Percentiles rank a stretch among this genome's conserved stretches.
phyloP scores from a whole-genome alignment of 305 asterid species.

The Rubia peregrina region DNA sequence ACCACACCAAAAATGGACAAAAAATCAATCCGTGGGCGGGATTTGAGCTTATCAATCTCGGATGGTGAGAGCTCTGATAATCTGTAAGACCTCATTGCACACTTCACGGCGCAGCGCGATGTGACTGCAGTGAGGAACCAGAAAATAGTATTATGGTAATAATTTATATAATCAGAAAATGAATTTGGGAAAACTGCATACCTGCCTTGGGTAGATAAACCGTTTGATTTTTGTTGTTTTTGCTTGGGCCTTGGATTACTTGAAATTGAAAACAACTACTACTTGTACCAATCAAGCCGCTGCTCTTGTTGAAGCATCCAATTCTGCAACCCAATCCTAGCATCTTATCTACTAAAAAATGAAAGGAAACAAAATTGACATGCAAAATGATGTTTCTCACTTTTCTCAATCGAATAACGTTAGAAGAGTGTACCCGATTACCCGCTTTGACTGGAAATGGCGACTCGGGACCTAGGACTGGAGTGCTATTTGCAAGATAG shows the following conservation, averaged over 20 bases:
- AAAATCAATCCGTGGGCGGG: conserved; percentile 92
- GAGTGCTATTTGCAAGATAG: not conserved
- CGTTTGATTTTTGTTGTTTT: conserved; percentile 15
- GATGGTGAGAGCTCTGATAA: conserved; percentile 65
- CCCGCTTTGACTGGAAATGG: not conserved
- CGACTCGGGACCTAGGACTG: not conserved
- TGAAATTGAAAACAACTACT: conserved; percentile 14
- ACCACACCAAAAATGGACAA: conserved; percentile 72
- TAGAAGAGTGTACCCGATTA: not conserved
- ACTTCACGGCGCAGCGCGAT: conserved; percentile 34
- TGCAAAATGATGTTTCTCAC: not conserved
- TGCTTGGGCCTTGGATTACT: conserved; percentile 23
- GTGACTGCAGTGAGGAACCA: conserved; percentile 30
- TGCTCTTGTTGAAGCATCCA: conserved; percentile 42
- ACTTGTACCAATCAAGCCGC: conserved; percentile 25
- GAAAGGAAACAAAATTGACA: not conserved
- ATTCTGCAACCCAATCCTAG: conserved; percentile 61
- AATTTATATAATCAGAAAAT: not conserved
- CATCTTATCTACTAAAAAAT: conserved; percentile 7
- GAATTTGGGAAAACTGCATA: conserved; percentile 9
- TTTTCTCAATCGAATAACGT: not conserved
- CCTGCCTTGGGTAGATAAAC: conserved; percentile 31
- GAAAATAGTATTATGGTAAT: not conserved
- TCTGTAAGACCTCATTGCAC: conserved; percentile 83
- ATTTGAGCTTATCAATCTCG: conserved; percentile 78